Base-by-base conservation (phyloP, 2,329 filamentous ascomycete species). In the Beauveria sp. region DNA sequence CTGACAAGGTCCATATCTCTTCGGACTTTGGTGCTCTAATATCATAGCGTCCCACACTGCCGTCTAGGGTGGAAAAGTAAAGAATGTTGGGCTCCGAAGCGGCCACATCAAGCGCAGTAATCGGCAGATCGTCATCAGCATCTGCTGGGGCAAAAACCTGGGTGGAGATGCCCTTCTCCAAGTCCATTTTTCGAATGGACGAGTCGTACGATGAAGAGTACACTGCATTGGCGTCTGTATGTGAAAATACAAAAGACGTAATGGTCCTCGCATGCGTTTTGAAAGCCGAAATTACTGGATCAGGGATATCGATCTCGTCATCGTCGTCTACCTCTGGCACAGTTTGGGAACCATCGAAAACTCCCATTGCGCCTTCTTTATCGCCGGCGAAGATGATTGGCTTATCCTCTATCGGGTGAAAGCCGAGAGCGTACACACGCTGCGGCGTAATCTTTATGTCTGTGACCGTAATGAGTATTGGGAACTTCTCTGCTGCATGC, bases 141-240 rank as follows among this genome's bases (percentile, higher is more conserved):
- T 89, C 87, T 0, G 80, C 73, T 0, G 93, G 92, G 0, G 89
- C 91, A 74, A 90, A 98, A 0, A 93, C 80, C 70, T 97, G 90
- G 0, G 89, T 81, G 0, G 92, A 92, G 1, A 90, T 81, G 1
- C 89, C 90, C 69, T 91, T 92, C 42, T 85, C 83, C 0, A 99
- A 79, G 70, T 99, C 93, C 22, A 97, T 81, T 64, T 90, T 91
- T 4, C 95, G 86, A 61, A 99, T 91, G 0, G 91, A 93, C 0
- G 91, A 95, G 74, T 99, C 95, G 72, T 99, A 98, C 0, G 93
- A 97, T 0, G 90, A 87, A 0, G 92, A 91, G 69, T 88, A 96
- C 0, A 99, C 80, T 0, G 86, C 83, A 48, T 91, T 92, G 0
- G 84, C 78, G 62, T 96, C 89, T 16, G 83, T 80, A 0, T 88